Evolutionary conservation across 768 basidiomycete species (phyloP).

Genomic region (Collybiopsis luxurians): DNA sequence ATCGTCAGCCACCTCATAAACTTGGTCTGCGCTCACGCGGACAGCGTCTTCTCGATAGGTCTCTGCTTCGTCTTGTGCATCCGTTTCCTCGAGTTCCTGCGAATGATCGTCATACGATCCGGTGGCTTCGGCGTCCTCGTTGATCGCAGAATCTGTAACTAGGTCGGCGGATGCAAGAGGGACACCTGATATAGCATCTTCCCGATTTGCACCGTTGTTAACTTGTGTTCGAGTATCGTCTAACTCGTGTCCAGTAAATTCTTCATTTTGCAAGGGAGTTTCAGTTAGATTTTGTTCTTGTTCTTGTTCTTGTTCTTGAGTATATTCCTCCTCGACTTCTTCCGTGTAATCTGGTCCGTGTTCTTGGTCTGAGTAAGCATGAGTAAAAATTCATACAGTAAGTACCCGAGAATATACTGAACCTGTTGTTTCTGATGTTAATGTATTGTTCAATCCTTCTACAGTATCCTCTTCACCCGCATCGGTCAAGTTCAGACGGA

Average conservation of each 20-base stretch:
- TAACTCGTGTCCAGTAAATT: background rate
- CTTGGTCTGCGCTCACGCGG: background rate
- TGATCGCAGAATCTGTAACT: conserved; percentile 3
- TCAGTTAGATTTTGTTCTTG: background rate
- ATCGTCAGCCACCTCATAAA: background rate
- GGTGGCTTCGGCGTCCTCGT: background rate
- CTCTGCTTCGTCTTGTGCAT: conserved; percentile 6
- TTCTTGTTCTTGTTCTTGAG: conserved; percentile 7
- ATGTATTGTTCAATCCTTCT: background rate
- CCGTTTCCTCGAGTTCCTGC: conserved; percentile 3
- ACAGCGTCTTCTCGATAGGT: conserved; percentile 6
- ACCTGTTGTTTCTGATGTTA: background rate
- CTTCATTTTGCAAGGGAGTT: background rate
- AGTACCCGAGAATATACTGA: background rate
- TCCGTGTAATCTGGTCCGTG: conserved; percentile 1
- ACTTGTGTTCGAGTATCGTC: background rate
- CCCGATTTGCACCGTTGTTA: background rate
- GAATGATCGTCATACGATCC: background rate
- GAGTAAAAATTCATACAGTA: background rate
- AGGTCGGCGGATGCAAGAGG: conserved; percentile 10
- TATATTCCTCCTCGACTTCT: background rate
- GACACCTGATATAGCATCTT: background rate
- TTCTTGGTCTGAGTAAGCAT: background rate
- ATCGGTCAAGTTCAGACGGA: conserved; percentile 19
- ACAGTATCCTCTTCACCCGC: conserved; percentile 5